These are phyloP conservation scores for Albophoma yamanashiensis DNA, from an alignment of 2,329 filamentous ascomycete genomes.

Conservation along the genomic window DNA sequence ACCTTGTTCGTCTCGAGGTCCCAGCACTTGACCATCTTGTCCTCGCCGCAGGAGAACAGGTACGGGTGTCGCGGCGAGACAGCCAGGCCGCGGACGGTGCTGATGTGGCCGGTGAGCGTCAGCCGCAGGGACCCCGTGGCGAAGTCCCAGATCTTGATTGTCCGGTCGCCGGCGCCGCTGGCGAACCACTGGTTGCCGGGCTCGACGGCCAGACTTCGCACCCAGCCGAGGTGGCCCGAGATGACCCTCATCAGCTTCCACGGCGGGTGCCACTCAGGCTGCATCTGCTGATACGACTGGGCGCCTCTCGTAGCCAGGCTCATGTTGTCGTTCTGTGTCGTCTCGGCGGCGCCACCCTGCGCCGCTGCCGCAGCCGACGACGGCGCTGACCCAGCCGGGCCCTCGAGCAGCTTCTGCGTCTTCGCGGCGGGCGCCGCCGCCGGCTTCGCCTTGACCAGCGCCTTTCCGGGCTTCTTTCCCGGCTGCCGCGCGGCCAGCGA, in stretches of 20 bases:
- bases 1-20: conserved; percentile 99
- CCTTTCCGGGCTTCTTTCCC: conserved; percentile 22
- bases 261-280: conserved; percentile 91
- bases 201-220: conserved; percentile 79
- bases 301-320: conserved; percentile 19
- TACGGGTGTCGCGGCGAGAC: conserved; percentile 93
- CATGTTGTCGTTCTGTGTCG: conserved; percentile 14
- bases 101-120: conserved; percentile 89
- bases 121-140: conserved; percentile 75
- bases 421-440: conserved; percentile 18
- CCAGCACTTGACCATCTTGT: conserved; percentile 99
- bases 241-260: conserved; percentile 99
- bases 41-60: conserved; percentile 93
- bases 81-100: conserved; percentile 81
- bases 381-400: conserved; percentile 22
- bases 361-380: conserved; percentile 22
- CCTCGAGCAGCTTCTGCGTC: conserved; percentile 28
- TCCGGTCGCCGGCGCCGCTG: conserved; percentile 86
- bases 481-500: conserved; percentile 72
- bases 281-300: conserved; percentile 33
- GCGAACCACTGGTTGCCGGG: conserved; percentile 98
- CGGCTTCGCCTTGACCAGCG: conserved; percentile 9
- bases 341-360: conserved; percentile 7
- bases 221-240: conserved; percentile 93
- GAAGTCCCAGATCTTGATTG: conserved; percentile 98